Base-by-base conservation (phyloP, 2,329 filamentous ascomycete species). In the Ceratocystiopsis brevicomis region DNA sequence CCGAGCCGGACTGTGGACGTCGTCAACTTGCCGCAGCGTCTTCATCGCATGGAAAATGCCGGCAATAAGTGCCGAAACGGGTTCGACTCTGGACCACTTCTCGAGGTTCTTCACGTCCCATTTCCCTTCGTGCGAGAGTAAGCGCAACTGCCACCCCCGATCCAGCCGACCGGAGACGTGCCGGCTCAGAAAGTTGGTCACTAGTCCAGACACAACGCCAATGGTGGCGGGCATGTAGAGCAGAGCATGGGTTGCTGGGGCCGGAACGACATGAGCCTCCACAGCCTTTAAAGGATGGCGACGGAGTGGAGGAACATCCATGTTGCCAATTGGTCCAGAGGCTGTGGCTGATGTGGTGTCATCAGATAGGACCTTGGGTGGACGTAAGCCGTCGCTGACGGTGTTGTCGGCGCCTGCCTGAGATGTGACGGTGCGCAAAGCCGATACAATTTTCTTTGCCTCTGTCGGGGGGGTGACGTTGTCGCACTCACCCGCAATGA, bases 71-170 rank as follows among this genome's bases (percentile, higher is more conserved):
- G 71, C 68, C 0, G 83, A 92, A 1, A 93, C 82, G 0, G 86
- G 81, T 1, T 65, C 61, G 1, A 92, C 81, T 16, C 75, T 76
- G 57, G 83, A 73, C 88, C 88, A 96, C 56, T 96, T 96, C 46
- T 73, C 76, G 12, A 95, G 68, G 54, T 96, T 96, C 63, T 96
- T 96, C 51, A 96, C 85, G 55, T 95, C 88, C 88, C 88, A 96
- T 62, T 96, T 96, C 3, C 87, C 87, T 51, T 86, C 82, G 2
- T 81, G 84, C 3, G 81, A 84, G 19, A 96, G 73, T 53, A 90
- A 80, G 53, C 88, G 81, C 15, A 96, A 67, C 59, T 96, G 88
- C 87, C 88, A 96, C 38, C 80, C 83, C 25, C 88, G 73, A 1
- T 77, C 82, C 14, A 95, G 70, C 10, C 86, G 76, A 11, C 76